These are phyloP conservation scores for Auxenochlorella pyrenoidosa DNA, from an alignment of 139 green algal genomes.

Conservation along the genomic window DNA sequence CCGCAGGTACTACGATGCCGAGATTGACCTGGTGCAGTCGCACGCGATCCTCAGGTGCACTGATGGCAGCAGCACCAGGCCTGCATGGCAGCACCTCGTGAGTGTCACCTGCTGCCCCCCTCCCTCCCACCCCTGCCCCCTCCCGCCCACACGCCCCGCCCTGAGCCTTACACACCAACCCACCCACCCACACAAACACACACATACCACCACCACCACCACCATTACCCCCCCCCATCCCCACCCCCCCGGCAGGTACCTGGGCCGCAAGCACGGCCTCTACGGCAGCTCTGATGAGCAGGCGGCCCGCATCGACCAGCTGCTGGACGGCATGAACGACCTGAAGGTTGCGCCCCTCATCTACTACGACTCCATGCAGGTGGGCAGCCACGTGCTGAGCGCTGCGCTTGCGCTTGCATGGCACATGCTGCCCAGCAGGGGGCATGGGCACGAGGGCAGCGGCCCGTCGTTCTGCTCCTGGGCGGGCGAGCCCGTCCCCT, in stretches of 20 bases:
- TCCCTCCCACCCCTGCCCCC: too few relatives aligned
- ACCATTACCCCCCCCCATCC: too few relatives aligned
- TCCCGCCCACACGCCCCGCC: too few relatives aligned
- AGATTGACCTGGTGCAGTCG: slow-evolving; percentile 54
- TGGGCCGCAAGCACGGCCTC: slow-evolving; percentile 54
- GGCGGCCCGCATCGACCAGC: slow-evolving; percentile 50
- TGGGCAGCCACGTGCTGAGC: neutral
- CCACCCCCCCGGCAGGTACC: slow-evolving; percentile 16
- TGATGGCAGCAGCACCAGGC: too few relatives aligned
- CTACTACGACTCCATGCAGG: neutral
- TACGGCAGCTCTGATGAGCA: slow-evolving; percentile 47
- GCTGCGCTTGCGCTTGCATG: neutral
- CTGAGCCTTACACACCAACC: too few relatives aligned
- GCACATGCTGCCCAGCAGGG: too few relatives aligned
- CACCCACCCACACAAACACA: too few relatives aligned
- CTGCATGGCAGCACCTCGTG: too few relatives aligned
- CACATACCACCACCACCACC: too few relatives aligned
- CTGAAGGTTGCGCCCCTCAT: slow-evolving; percentile 42
- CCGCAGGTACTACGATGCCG: slow-evolving; percentile 24
- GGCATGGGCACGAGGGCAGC: too few relatives aligned
- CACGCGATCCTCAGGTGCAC: slow-evolving; percentile 50
- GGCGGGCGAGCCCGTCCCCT: too few relatives aligned
- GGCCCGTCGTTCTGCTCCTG: neutral
- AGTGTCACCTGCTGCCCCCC: too few relatives aligned
- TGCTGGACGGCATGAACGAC: slow-evolving; percentile 49